Conservation (phyloP, 371 early-diverging fungal species). For the Parasitella parasitica region DNA sequence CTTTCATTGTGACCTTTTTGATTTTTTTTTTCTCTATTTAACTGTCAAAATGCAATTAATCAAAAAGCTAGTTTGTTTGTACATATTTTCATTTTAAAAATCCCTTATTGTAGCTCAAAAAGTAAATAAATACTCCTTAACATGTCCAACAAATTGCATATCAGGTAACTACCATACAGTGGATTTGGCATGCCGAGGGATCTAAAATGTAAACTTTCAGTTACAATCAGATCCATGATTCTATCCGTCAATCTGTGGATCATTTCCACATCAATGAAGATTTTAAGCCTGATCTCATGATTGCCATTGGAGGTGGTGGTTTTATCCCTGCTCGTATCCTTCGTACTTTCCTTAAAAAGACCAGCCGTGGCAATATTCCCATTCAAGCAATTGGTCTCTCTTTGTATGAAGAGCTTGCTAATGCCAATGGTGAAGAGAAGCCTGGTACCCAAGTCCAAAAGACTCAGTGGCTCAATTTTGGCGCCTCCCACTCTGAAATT, state of each 20-base stretch:
- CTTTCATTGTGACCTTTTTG: neutral
- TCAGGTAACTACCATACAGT: slow-evolving; percentile 26
- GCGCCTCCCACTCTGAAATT: slow-evolving; percentile 55
- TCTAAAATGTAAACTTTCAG: slow-evolving; percentile 22
- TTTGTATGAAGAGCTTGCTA: slow-evolving; percentile 69
- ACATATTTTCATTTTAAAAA: neutral
- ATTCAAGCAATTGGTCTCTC: slow-evolving; percentile 80
- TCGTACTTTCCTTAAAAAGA: slow-evolving; percentile 75
- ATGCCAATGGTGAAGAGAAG: slow-evolving; percentile 23
- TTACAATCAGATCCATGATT: slow-evolving; percentile 74
- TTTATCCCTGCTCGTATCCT: slow-evolving; percentile 74
- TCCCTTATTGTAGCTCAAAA: neutral
- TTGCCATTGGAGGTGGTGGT: slow-evolving; percentile 68
- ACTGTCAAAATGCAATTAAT: neutral
- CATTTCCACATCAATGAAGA: slow-evolving; percentile 55
- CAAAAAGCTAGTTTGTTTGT: neutral
- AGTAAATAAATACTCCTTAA: neutral
- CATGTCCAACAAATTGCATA: slow-evolving; percentile 43
- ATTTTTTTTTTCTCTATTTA: neutral
- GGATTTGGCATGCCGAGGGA: neutral
- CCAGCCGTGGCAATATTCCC: slow-evolving; percentile 69
- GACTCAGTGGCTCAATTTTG: slow-evolving; percentile 82
- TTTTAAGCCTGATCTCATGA: slow-evolving; percentile 69
- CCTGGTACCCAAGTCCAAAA: slow-evolving; percentile 62
- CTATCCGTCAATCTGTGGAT: slow-evolving; percentile 62